phyloP scores from a whole-genome alignment of 768 basidiomycete genomes.

The Rhodosporidiobolus sp. region DNA sequence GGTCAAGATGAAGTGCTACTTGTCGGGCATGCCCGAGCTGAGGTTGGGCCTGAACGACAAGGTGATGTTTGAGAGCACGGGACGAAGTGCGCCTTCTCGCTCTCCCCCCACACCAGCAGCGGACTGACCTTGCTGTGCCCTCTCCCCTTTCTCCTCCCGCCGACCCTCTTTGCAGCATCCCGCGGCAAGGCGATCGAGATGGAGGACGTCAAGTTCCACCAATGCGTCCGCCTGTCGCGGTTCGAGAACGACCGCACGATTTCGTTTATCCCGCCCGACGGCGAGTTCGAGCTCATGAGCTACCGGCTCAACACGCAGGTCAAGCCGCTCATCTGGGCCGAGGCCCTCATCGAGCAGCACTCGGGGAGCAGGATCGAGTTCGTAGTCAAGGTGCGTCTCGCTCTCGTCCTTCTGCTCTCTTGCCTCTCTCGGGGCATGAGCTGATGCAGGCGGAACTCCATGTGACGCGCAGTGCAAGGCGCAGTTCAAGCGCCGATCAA shows the following conservation, averaged over 20 bases:
- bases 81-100: constrained; percentile 64
- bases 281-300: constrained; percentile 97
- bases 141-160: background rate
- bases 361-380: constrained; percentile 88
- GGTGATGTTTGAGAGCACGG: constrained; percentile 98
- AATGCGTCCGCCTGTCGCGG: constrained; percentile 92
- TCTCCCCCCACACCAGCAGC: background rate
- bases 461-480: constrained; percentile 58
- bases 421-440: background rate
- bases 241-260: constrained; percentile 99
- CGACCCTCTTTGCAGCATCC: constrained; percentile 57
- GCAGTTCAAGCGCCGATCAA: constrained; percentile 93
- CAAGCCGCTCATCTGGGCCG: constrained; percentile 96
- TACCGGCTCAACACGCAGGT: constrained; percentile 86
- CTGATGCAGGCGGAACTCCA: no score
- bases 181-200: constrained; percentile 98
- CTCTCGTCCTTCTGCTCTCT: no score
- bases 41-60: constrained; percentile 95
- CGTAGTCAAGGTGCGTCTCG: constrained; percentile 66
- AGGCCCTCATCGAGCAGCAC: constrained; percentile 92
- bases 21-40: constrained; percentile 99
- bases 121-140: background rate
- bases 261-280: constrained; percentile 97
- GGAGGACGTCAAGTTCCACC: constrained; percentile 99
- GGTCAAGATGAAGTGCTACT: constrained; percentile 99